These are phyloP conservation scores for Jimgerdemannia lactiflua DNA, from an alignment of 192 early-diverging fungal species.

Conservation along the genomic window DNA sequence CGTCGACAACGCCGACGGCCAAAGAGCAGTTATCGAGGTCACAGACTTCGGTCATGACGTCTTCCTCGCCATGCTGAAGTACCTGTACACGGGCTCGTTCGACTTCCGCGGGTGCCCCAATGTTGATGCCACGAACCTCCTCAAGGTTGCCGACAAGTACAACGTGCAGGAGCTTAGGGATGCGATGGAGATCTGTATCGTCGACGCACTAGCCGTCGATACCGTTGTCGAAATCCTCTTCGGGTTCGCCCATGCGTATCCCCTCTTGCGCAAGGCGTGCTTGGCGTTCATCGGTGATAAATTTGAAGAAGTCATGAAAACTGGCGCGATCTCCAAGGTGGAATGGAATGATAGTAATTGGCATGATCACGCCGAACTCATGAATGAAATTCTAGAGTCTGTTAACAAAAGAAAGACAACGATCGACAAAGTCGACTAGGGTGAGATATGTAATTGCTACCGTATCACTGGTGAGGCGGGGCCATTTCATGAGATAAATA, in stretches of 20 bases:
- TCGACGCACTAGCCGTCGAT: not conserved
- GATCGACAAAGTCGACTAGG: no score
- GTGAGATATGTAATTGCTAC: no score
- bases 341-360: not conserved
- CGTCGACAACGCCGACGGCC: not conserved
- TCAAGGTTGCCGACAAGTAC: not conserved
- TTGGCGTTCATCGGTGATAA: not conserved
- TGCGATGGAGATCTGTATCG: not conserved
- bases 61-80: not conserved
- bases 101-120: not conserved
- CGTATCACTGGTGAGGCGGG: no score
- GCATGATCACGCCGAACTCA: not conserved
- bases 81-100: not conserved
- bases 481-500: no score
- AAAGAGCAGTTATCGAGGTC: not conserved
- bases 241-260: not conserved
- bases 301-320: not conserved
- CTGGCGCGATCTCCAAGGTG: not conserved
- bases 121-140: not conserved
- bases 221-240: not conserved
- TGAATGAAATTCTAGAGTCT: not conserved
- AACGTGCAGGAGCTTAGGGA: not conserved
- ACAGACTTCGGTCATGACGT: not conserved
- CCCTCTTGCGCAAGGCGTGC: not conserved
- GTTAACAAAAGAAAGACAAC: no score